A percentile compares a stretch with the other conserved stretches of the same genome.
phyloP scores from a whole-genome alignment of 1,139 yeast species.

The Pichia sp. region DNA sequence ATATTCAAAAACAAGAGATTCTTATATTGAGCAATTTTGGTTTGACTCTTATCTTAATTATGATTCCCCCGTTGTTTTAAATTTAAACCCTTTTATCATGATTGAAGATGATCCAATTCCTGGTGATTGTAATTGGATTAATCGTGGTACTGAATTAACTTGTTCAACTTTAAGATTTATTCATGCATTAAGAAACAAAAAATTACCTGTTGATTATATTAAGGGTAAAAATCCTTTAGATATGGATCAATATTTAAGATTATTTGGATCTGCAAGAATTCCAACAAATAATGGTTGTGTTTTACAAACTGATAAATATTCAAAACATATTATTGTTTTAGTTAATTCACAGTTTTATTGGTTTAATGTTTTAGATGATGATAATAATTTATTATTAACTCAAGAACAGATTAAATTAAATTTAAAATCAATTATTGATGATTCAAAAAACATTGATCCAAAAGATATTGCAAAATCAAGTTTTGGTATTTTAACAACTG shows the following conservation, averaged over 20 bases:
- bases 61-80: conserved; percentile 84
- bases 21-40: conserved; percentile 92
- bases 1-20: conserved; percentile 58
- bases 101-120: conserved; percentile 90
- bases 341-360: conserved; percentile 87
- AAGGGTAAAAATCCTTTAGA: conserved; percentile 64
- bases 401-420: conserved; percentile 73
- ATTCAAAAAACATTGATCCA: conserved; percentile 54
- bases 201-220: conserved; percentile 65
- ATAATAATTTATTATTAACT: conserved; percentile 60
- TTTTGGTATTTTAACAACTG: conserved; percentile 85
- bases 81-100: conserved; percentile 80
- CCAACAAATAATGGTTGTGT: conserved; percentile 79
- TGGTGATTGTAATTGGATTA: conserved; percentile 63
- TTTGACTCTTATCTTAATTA: conserved; percentile 80
- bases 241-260: conserved; percentile 83
- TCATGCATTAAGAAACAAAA: conserved; percentile 69
- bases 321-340: conserved; percentile 78
- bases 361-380: conserved; percentile 80
- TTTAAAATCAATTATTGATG: conserved; percentile 68
- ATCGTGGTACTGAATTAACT: conserved; percentile 77
- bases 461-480: conserved; percentile 73
- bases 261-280: conserved; percentile 81
- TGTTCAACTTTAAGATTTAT: conserved; percentile 73
- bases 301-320: conserved; percentile 70